A percentile compares a stretch with the other conserved stretches of the same genome.
These are phyloP conservation scores for Colletotrichum eremochloae DNA, from an alignment of 2,329 filamentous ascomycete genomes.

Conservation along the genomic window DNA sequence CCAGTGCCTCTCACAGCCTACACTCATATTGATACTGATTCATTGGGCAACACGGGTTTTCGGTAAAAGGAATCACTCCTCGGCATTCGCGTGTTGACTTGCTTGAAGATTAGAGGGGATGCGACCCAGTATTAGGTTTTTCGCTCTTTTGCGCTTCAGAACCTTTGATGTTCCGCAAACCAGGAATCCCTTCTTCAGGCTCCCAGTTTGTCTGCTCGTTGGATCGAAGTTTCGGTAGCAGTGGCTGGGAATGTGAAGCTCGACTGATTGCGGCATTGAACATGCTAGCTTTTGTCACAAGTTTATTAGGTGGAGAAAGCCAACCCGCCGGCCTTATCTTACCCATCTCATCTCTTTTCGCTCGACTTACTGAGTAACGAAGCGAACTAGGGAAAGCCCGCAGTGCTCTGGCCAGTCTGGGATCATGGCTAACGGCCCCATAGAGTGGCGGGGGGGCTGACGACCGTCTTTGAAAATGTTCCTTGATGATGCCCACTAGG, in stretches of 20 bases:
- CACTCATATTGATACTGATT: neutral
- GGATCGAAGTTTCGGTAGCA: slow-evolving; percentile 31
- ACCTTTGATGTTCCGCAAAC: slow-evolving; percentile 1
- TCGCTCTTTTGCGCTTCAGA: slow-evolving; percentile 21
- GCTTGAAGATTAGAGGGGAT: slow-evolving; percentile 13
- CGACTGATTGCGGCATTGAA: slow-evolving; percentile 33
- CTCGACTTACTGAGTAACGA: neutral
- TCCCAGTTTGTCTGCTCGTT: slow-evolving; percentile 1
- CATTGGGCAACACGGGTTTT: neutral
- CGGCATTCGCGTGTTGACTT: slow-evolving; percentile 1
- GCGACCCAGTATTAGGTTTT: slow-evolving; percentile 1
- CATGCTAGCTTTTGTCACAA: slow-evolving; percentile 37
- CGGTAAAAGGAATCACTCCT: neutral
- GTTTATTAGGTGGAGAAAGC: slow-evolving; percentile 42
- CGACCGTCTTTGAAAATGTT: neutral
- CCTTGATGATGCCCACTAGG: slow-evolving; percentile 17
- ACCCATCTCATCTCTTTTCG: slow-evolving; percentile 28
- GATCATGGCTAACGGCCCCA: slow-evolving; percentile 1
- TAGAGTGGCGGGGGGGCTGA: neutral
- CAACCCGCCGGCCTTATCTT: slow-evolving; percentile 18
- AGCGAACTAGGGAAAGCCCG: slow-evolving; percentile 6
- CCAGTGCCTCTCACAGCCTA: neutral
- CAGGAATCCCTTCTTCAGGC: slow-evolving; percentile 9
- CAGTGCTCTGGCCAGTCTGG: slow-evolving; percentile 19
- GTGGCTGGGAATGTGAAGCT: slow-evolving; percentile 4